Evolutionary conservation across 2,329 filamentous ascomycete genomes (phyloP), one percentile per base, ranked within the genome.

Genomic region (Kalaharituber pfeilii): DNA sequence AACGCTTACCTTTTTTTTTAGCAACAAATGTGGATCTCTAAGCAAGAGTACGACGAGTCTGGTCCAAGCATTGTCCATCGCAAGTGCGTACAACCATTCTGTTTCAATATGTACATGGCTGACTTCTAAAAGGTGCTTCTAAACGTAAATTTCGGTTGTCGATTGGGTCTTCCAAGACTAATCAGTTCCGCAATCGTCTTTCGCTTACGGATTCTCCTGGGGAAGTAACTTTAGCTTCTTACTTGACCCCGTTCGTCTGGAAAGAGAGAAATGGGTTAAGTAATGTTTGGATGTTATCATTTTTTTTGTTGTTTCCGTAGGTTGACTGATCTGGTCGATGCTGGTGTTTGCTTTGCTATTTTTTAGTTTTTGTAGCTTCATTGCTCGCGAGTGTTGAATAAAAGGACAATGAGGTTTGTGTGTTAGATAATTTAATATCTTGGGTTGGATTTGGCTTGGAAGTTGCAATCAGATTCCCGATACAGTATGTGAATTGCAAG

Each of bases 21-120:
- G 15, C 91, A 98, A 81, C 91, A 98, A 79, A 98, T 98, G 91
- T 98, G 91, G 91, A 96, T 98, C 82, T 98, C 91, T 69, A 98
- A 98, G 87, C 91, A 98, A 79, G 89, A 96, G 80, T 96, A 96
- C 82, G 91, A 98, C 79, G 91, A 96, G 86, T 91, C 59, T 25
- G 60, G 60, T 45, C 60, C 60, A 55, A 60, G 59, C 24, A 62
- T 62, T 55, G 62, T 64, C 56, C 62, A 64, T 55, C 62, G 62
- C 62, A 64, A 64, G 61, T 62, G 59, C 56, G 59, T 56, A 47
- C 28, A 27, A 20, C 42, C 18, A 22, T 22, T 13, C 4, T 5
- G 2, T 4, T 47, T 47, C 5, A 9, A 9, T 47, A 13, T 22
- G 5, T 4, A 6, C 18, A 39, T 3, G 33, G 15, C 20, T 22